Evolutionary conservation across 192 early-diverging fungal species (phyloP), one percentile per base, ranked within the genome.

Genomic region (Coemansia sp.): DNA sequence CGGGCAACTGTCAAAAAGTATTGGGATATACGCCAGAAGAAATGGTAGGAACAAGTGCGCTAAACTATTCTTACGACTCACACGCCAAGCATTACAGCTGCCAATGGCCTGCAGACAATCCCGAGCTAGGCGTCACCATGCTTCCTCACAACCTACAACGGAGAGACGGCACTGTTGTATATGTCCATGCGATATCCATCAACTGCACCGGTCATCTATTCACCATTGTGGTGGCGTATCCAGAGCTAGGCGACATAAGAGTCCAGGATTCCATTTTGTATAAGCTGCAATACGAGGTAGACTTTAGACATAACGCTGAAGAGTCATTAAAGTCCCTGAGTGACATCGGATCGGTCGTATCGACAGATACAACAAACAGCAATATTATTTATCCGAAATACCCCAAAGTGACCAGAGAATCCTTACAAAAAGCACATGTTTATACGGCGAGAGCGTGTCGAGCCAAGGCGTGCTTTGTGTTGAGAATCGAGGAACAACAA

Each of bases 71-170:
- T 0, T 55, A 63, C 25, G 77, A 79, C 66, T 12, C 67, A 12
- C 66, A 79, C 30, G 77, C 77, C 56, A 63, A 71, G 34, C 77
- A 79, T 51, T 79, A 79, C 58, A 74, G 77, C 72, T 79, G 77
- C 52, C 56, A 69, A 48, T 79, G 77, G 77, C 77, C 77, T 0
- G 71, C 62, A 0, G 77, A 79, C 54, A 79, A 79, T 45, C 77
- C 77, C 38, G 77, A 79, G 45, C 62, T 79, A 33, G 72, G 71
- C 48, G 77, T 79, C 29, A 74, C 72, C 6, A 65, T 79, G 71
- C 55, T 79, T 36, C 77, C 77, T 1, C 72, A 74, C 77, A 79
- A 73, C 48, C 20, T 79, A 42, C 55, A 57, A 11, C 50, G 54
- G 32, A 73, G 71, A 31, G 50, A 73, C 61, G 72, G 65, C 6